These are phyloP conservation scores for Begonia fuchsioides DNA, from an alignment of 306 rosid genomes.

Conservation along the genomic window DNA sequence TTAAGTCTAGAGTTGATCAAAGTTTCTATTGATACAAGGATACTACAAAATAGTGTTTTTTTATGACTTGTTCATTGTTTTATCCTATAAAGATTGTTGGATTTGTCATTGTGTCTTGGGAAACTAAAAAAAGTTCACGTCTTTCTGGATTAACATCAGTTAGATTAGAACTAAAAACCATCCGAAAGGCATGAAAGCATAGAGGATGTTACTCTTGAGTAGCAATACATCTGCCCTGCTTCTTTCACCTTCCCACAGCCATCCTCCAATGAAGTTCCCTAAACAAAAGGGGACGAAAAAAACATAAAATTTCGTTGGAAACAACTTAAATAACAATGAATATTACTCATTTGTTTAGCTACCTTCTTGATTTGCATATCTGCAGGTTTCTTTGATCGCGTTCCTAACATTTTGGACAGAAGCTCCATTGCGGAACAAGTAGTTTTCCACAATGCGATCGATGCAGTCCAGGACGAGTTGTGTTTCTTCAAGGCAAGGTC, in stretches of 20 bases:
- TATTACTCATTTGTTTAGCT: not conserved
- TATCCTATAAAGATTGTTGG: too few relatives aligned
- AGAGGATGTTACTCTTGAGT: conserved; percentile 5
- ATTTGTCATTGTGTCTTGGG: too few relatives aligned
- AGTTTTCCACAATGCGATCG: conserved; percentile 18
- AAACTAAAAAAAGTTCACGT: too few relatives aligned
- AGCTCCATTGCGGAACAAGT: conserved; percentile 43
- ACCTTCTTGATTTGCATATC: conserved; percentile 38
- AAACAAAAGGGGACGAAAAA: not conserved
- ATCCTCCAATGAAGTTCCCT: conserved; percentile 49
- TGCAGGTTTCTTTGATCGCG: conserved; percentile 40
- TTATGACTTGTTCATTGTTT: too few relatives aligned
- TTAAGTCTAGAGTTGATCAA: too few relatives aligned
- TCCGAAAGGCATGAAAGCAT: conserved; percentile 4
- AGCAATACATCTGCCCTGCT: conserved; percentile 13
- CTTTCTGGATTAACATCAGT: too few relatives aligned
- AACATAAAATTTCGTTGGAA: not conserved
- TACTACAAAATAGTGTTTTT: not conserved
- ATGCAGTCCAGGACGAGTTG: conserved; percentile 38
- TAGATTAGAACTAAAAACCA: conserved; percentile 1
- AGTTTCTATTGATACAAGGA: not conserved
- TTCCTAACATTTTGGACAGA: conserved; percentile 23
- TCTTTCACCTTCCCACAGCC: conserved; percentile 23
- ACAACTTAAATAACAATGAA: not conserved
- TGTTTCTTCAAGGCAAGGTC: conserved; percentile 49